Conservation (phyloP, 2,329 filamentous ascomycete genomes). For the Fusarium transvaalense region DNA sequence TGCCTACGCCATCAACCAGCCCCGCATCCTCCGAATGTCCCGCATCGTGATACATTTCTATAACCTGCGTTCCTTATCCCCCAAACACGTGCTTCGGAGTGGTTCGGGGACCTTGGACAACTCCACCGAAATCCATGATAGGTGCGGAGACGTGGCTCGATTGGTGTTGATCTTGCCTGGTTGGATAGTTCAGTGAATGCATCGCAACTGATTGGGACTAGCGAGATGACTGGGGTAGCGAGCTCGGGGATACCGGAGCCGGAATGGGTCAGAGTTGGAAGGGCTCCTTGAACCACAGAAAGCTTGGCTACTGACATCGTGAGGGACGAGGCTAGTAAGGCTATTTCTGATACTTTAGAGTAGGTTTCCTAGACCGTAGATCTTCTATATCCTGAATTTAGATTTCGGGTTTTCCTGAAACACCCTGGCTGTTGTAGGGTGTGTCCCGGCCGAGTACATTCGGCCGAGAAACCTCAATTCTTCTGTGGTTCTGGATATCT, state of each 20-base stretch:
- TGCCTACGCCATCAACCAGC: slow-evolving; percentile 2
- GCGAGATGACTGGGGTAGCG: neutral
- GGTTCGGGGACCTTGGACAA: neutral
- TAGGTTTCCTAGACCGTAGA: neutral
- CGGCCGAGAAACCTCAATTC: too few species aligned
- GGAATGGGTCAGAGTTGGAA: neutral
- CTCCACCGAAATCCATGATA: slow-evolving; percentile 38
- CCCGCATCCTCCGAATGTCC: slow-evolving; percentile 21
- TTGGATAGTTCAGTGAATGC: slow-evolving; percentile 3
- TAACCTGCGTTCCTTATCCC: neutral
- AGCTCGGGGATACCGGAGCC: slow-evolving; percentile 35
- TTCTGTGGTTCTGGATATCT: too few species aligned
- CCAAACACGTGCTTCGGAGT: slow-evolving; percentile 28
- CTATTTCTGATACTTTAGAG: neutral
- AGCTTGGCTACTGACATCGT: neutral
- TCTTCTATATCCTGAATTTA: neutral
- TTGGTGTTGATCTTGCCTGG: slow-evolving; percentile 28
- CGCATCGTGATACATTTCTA: slow-evolving; percentile 32
- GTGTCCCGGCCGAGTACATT: too few species aligned
- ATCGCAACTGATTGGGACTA: slow-evolving; percentile 2
- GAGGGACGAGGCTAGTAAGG: neutral
- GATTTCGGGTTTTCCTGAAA: neutral
- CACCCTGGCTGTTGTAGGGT: too few species aligned
- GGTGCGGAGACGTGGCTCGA: slow-evolving; percentile 32
- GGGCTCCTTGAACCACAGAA: neutral